Evolutionary conservation across 1,284 basidiomycete species (phyloP), one percentile per base, ranked within the genome.

Genomic region (Porodaedalea pini): DNA sequence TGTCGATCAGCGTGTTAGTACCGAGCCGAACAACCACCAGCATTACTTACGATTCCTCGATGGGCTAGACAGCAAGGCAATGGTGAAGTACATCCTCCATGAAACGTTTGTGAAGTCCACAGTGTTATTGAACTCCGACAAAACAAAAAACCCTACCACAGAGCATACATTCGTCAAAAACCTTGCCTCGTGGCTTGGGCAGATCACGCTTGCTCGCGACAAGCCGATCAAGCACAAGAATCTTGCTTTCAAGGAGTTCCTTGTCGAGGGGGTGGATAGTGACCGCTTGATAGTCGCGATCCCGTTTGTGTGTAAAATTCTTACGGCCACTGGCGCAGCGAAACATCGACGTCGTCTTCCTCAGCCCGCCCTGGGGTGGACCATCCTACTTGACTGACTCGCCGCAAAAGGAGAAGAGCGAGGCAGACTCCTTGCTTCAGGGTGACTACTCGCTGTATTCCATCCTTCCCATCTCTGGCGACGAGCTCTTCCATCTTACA

Each of bases 281-380:
- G 90, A 92, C 59, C 86, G 95, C 48, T 80, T 98, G 45, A 86
- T 96, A 49, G 92, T 98, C 13, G 94, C 95, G 7, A 98, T 99
- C 62, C 95, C 97, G 0, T 99, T 99, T 70, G 92, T 99, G 29
- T 98, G 95, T 84, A 98, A 98, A 73, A 89, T 96, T 3, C 81
- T 99, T n/a, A n/a, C n/a, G n/a, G n/a, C n/a, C n/a, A n/a, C n/a
- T n/a, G n/a, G n/a, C 43, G 2, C 47, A 32, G 45, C 65, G 79
- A 21, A 81, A 78, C 56, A 86, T 95, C 57, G 92, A 96, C 66
- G 87, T 90, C 7, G 83, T 96, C 11, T 98, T 98, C 69, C 81
- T 96, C 39, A 93, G 90, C 61, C 94, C 94, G 1, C 94, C 94
- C 0, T 97, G 93, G 93, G 94, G n/a, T n/a, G n/a, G n/a, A n/a